Evolutionary conservation across 2,329 filamentous ascomycete species (phyloP).

Genomic region (Beauveria medogensis): DNA sequence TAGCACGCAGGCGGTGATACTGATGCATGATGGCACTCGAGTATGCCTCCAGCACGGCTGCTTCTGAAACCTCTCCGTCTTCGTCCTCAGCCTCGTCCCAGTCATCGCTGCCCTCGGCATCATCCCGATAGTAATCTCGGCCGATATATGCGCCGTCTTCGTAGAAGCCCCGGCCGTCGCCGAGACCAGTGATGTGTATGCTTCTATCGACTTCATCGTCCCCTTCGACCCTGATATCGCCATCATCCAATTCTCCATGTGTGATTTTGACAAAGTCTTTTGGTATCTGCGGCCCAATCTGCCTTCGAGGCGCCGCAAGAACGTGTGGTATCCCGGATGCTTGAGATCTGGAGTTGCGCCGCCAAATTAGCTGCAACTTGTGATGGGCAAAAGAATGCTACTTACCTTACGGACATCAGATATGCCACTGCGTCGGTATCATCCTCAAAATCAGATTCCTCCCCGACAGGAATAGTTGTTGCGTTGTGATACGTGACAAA

Average conservation of each 20-base stretch:
- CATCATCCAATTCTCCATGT: slow-evolving; percentile 22
- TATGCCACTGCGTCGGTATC: slow-evolving; percentile 63
- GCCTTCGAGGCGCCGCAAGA: slow-evolving; percentile 53
- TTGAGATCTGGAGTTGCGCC: slow-evolving; percentile 51
- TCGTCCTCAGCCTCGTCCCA: slow-evolving; percentile 20
- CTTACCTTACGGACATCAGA: slow-evolving; percentile 63
- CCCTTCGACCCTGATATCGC: slow-evolving; percentile 20
- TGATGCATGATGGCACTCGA: slow-evolving; percentile 56
- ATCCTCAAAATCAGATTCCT: slow-evolving; percentile 60
- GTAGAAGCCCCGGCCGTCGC: slow-evolving; percentile 58
- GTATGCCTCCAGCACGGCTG: slow-evolving; percentile 55
- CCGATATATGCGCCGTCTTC: slow-evolving; percentile 73
- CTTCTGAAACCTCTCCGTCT: slow-evolving; percentile 22
- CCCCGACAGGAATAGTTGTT: slow-evolving; percentile 37
- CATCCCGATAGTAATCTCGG: slow-evolving; percentile 32
- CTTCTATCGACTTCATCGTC: slow-evolving; percentile 28
- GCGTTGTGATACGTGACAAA: slow-evolving; percentile 54
- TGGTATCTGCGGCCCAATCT: slow-evolving; percentile 44
- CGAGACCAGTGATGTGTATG: slow-evolving; percentile 40
- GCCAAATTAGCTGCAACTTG: neutral
- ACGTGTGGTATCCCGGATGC: slow-evolving; percentile 66
- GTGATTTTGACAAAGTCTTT: slow-evolving; percentile 25
- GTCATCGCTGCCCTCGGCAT: slow-evolving; percentile 20
- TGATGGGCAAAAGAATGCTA: slow-evolving; percentile 9
- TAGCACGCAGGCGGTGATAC: slow-evolving; percentile 56